Evolutionary conservation across 2,329 filamentous ascomycete genomes (phyloP), one percentile per base, ranked within the genome.

Genomic region (Neofusicoccum kwambonambiense): DNA sequence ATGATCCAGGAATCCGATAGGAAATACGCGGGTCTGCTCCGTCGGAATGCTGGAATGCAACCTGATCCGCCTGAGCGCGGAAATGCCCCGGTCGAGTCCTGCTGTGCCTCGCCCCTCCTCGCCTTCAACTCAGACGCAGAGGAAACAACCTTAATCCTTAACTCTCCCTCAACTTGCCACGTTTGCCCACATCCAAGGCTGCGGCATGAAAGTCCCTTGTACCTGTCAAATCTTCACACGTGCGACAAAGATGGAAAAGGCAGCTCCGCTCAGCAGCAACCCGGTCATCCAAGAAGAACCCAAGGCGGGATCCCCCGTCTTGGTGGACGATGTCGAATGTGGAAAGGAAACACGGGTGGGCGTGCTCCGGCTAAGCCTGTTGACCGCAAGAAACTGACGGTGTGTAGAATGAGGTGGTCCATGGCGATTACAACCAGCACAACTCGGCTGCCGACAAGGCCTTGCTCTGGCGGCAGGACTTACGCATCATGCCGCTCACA

Each of bases 401-500:
- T 13, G 42, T 37, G 56, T 15, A 60, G 56, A 60, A 39, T 15
- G 56, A 37, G 42, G 27, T n/a, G 12, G 61, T 54, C 49, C 61
- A 63, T 45, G 61, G 37, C 37, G 61, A 63, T 39, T 63, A 63
- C 61, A 63, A 63, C 49, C 41, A 52, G 42, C 52, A 60, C 63
- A 47, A 65, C 17, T 44, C 56, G 3, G 49, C 37, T 1, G 65
- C 62, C 27, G 57, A 50, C 47, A 65, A 62, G 15, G 64, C 62
- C 9, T 50, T 65, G 34, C 47, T 65, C 15, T 52, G 56, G 51
- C 64, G 64, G 12, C 87, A 89, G 70, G 89, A 90, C 72, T 66
- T 85, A 17, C 82, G 84, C 63, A 88, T 90, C 64, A 78, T 90
- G 13, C 88, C 89, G 1, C 76, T 90, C 13, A 85, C 82, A n/a